Evolutionary conservation across 495 filamentous ascomycete genomes (phyloP).

Genomic region (Penicillium cinerascens): DNA sequence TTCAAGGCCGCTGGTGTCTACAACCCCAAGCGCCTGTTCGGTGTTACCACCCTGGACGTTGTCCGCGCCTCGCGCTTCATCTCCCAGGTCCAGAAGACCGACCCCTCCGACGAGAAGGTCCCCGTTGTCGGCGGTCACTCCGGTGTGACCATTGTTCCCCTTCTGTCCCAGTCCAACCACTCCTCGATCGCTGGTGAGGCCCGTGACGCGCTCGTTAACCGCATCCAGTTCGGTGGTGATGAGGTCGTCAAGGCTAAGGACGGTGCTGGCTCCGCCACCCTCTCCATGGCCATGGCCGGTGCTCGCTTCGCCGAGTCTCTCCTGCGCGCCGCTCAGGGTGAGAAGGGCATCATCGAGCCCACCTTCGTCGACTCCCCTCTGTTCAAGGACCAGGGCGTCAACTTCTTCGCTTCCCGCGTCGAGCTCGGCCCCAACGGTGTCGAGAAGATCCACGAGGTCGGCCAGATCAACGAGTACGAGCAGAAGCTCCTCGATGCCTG

Average conservation of each 20-base stretch:
- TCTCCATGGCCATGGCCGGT: conserved; percentile 99
- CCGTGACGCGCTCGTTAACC: conserved; percentile 76
- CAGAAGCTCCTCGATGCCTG: conserved; percentile 81
- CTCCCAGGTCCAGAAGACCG: conserved; percentile 81
- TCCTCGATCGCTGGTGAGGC: conserved; percentile 70
- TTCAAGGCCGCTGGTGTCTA: conserved; percentile 92
- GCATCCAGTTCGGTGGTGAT: conserved; percentile 98
- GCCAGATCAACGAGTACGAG: conserved; percentile 78
- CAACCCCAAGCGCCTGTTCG: conserved; percentile 98
- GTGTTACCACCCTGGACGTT: conserved; percentile 98
- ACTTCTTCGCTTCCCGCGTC: conserved; percentile 92
- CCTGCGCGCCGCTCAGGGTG: conserved; percentile 85
- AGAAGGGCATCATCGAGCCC: conserved; percentile 94
- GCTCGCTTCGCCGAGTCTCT: conserved; percentile 94
- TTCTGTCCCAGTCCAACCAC: conserved; percentile 91
- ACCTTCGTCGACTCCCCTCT: conserved; percentile 95
- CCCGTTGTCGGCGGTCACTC: conserved; percentile 96
- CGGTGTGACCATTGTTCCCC: conserved; percentile 95
- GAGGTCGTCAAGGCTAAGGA: conserved; percentile 99
- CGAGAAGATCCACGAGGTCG: conserved; percentile 84
- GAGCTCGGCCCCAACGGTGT: conserved; percentile 96
- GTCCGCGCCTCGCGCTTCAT: conserved; percentile 98
- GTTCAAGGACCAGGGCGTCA: conserved; percentile 93
- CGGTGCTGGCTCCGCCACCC: conserved; percentile 94
- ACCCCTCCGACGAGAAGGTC: conserved; percentile 89